These are phyloP conservation scores for Penicillium salamii DNA, from an alignment of 495 filamentous ascomycete genomes.

Conservation along the genomic window DNA sequence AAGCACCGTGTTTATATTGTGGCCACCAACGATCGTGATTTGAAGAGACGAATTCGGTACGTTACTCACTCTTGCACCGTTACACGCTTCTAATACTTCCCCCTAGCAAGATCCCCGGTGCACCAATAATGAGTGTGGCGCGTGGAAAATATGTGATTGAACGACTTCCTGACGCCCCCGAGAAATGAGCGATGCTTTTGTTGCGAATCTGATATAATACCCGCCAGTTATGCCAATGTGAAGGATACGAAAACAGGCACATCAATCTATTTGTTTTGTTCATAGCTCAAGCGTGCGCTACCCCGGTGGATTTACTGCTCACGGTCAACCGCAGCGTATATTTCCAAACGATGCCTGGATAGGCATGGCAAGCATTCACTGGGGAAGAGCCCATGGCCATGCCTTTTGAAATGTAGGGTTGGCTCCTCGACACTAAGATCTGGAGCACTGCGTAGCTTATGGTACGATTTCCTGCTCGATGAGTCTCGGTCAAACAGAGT, in stretches of 20 bases:
- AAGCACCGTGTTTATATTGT: conserved; percentile 84
- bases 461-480: no score
- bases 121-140: conserved; percentile 66
- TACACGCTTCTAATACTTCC: not conserved
- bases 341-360: no score
- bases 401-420: no score
- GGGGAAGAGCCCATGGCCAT: no score
- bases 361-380: no score
- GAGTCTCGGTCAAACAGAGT: no score
- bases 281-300: not conserved
- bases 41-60: conserved; percentile 70
- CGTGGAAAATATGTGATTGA: conserved; percentile 91
- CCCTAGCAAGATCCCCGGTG: conserved; percentile 38
- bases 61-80: conserved; percentile 3
- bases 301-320: no score
- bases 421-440: no score
- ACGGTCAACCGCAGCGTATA: no score
- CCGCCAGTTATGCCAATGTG: not conserved
- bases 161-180: conserved; percentile 71
- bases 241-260: conserved; percentile 1
- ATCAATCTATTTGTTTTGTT: conserved; percentile 1
- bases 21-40: conserved; percentile 77
- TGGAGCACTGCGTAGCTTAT: no score
- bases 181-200: conserved; percentile 17
- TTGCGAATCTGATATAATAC: not conserved